Conservation (phyloP, 305 asterid species). For the Fraxinus floribunda region DNA sequence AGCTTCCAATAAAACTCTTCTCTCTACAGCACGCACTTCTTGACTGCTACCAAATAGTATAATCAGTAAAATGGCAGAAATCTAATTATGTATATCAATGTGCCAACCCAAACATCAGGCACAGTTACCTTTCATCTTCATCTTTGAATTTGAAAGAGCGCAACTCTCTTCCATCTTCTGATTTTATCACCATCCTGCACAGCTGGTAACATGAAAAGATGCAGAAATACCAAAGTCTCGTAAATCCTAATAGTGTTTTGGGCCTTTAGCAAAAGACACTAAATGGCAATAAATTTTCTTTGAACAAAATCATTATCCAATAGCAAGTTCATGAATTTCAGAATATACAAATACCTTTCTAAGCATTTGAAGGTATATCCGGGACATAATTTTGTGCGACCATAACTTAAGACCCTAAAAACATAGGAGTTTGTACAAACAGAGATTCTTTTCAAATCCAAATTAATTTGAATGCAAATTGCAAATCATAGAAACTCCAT, state of each 20-base stretch:
- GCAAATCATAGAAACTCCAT: not conserved
- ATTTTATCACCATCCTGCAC: slow-evolving; percentile 64
- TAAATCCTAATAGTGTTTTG: not conserved
- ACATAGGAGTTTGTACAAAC: slow-evolving; percentile 15
- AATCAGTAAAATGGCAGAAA: slow-evolving; percentile 14
- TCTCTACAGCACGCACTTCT: slow-evolving; percentile 93
- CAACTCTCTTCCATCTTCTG: slow-evolving; percentile 66
- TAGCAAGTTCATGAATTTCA: not conserved
- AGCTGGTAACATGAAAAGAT: slow-evolving; percentile 29
- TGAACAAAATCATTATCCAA: not conserved
- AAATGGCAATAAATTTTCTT: not conserved
- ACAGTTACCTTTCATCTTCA: slow-evolving; percentile 62
- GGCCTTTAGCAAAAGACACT: not conserved
- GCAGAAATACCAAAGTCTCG: slow-evolving; percentile 21
- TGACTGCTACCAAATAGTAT: slow-evolving; percentile 50
- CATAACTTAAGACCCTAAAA: not conserved
- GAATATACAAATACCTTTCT: not conserved
- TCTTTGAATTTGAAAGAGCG: slow-evolving; percentile 75
- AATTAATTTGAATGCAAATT: no score
- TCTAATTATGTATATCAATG: not conserved
- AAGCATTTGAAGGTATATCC: not conserved
- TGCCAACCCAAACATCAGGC: not conserved
- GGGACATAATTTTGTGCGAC: not conserved
- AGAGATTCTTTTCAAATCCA: not conserved
- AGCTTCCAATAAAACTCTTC: slow-evolving; percentile 67